These are phyloP conservation scores for Geotrichum ghanense DNA, from an alignment of 805 yeast genomes.

Conservation along the genomic window DNA sequence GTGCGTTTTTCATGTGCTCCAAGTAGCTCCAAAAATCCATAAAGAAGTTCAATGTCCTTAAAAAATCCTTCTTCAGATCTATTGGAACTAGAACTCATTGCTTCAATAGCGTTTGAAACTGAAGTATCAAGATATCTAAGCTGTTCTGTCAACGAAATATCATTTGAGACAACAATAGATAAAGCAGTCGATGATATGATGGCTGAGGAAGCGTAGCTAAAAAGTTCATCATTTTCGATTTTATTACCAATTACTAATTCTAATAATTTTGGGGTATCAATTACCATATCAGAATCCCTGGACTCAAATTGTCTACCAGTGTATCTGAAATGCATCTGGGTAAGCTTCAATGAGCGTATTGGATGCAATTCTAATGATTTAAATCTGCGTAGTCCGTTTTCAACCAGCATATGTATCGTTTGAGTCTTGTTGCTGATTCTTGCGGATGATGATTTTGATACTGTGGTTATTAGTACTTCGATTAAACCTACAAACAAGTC, in stretches of 20 bases:
- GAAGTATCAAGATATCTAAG: not conserved
- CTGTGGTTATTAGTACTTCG: not conserved
- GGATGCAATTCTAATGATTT: not conserved
- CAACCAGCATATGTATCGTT: not conserved
- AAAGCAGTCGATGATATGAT: not conserved
- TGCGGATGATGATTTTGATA: not conserved
- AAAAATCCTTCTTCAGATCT: not conserved
- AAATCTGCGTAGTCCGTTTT: not conserved
- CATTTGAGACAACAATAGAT: not conserved
- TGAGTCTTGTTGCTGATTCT: not conserved
- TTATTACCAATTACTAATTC: not conserved
- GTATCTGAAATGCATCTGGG: not conserved
- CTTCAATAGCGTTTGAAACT: not conserved
- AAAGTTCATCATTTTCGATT: not conserved
- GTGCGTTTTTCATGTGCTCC: constrained; percentile 6
- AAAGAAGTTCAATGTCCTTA: not conserved
- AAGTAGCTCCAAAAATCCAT: constrained; percentile 4
- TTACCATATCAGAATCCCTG: not conserved
- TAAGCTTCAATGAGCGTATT: not conserved
- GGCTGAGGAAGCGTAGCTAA: not conserved
- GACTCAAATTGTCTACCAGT: not conserved
- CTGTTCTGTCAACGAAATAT: not conserved
- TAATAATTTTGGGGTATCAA: not conserved
- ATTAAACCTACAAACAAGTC: not conserved
- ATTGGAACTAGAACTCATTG: not conserved